Evolutionary conservation across 2,329 filamentous ascomycete species (phyloP), one percentile per base, ranked within the genome.

Genomic region (Metarhizium anisopliae): DNA sequence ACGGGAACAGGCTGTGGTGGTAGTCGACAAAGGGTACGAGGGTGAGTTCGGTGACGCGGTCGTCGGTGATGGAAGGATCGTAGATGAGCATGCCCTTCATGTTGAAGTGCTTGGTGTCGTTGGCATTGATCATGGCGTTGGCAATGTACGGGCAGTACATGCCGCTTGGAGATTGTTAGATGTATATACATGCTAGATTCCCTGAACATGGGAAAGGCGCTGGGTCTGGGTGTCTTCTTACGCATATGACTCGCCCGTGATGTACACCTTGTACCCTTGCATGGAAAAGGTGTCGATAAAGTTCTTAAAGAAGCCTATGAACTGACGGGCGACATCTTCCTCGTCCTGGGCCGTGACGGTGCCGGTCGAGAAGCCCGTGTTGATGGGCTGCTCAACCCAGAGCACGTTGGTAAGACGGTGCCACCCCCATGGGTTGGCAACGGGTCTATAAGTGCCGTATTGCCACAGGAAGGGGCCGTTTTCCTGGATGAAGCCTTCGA

Each of bases 301-400:
- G 71, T 90, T 90, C 71, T 85, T 84, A 77, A 84, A 91, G 72
- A 90, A 94, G 52, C 86, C 86, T 14, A 87, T 75, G 66, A 93
- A 90, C 61, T 92, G 80, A 14, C 73, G 70, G 0, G 86, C 86
- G 1, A 86, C 76, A 59, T 90, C 86, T 30, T 82, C 78, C 60
- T 90, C 84, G 61, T 78, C 80, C 3, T 75, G 82, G 10, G 86
- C 86, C 0, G 79, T 87, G 2, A 83, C 76, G 0, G 71, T 80
- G 20, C 87, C 87, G 38, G 82, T 78, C 0, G 83, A 81, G 67
- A 88, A 92, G 13, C 88, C 88, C 0, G 86, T 87, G 38, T 77
- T 78, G 13, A 83, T 71, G 4, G 83, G 84, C 66, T 89, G 85
- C 63, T 89, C 87, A 7, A 88, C 78, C 81, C 84, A 94, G 51